A percentile compares a stretch with the other conserved stretches of the same genome.
These are phyloP conservation scores for Fagus crenata DNA, from an alignment of 306 rosid species.

Conservation along the genomic window DNA sequence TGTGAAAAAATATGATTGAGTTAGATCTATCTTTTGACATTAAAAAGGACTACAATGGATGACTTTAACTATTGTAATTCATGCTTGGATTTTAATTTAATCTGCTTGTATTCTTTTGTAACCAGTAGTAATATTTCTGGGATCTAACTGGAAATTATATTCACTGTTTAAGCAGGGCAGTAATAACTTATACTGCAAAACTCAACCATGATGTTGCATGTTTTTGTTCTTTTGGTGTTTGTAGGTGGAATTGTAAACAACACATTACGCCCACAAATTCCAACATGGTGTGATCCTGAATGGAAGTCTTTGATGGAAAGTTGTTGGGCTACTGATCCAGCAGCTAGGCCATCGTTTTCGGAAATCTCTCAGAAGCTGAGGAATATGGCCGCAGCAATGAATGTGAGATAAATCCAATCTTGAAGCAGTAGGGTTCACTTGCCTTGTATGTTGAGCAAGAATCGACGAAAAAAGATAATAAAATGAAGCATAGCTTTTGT, in stretches of 20 bases:
- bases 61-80: background rate
- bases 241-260: slow-evolving; percentile 96
- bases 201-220: slow-evolving; percentile 5
- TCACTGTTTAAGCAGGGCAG: slow-evolving; percentile 3
- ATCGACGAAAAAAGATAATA: slow-evolving; percentile 45
- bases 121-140: background rate
- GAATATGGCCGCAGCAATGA: slow-evolving; percentile 94
- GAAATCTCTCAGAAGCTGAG: slow-evolving; percentile 95
- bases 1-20: background rate
- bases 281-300: slow-evolving; percentile 98
- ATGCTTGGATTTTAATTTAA: background rate
- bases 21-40: background rate
- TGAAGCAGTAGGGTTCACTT: slow-evolving; percentile 32
- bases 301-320: slow-evolving; percentile 97
- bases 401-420: slow-evolving; percentile 62
- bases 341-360: slow-evolving; percentile 82
- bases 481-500: slow-evolving; percentile 49
- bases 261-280: slow-evolving; percentile 82
- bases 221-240: slow-evolving; percentile 23
- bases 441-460: slow-evolving; percentile 45
- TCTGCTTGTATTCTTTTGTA: background rate
- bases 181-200: background rate
- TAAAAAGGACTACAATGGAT: background rate
- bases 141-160: background rate
- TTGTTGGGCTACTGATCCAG: slow-evolving; percentile 91